phyloP scores from a whole-genome alignment of 1,284 basidiomycete species.

The Malassezia sp. region DNA sequence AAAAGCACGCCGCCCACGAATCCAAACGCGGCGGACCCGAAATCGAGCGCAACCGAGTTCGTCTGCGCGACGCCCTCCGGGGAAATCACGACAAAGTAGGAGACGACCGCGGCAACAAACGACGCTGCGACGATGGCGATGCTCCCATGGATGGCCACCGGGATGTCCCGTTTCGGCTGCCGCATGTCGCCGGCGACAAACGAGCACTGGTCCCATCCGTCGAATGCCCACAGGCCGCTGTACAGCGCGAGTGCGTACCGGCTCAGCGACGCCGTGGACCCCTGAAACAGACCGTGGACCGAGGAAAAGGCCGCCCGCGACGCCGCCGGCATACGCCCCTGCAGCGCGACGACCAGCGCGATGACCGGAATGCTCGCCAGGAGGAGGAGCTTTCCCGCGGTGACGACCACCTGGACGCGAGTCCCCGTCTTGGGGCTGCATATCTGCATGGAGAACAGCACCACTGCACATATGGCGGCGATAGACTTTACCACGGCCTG shows the following conservation, averaged over 20 bases:
- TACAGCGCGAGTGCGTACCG: slow-evolving; percentile 86
- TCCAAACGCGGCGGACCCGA: slow-evolving; percentile 75
- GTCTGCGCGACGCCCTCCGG: slow-evolving; percentile 53
- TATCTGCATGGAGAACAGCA: slow-evolving; percentile 65
- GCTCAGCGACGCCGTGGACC: slow-evolving; percentile 65
- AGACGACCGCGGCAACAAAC: slow-evolving; percentile 71
- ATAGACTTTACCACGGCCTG: slow-evolving; percentile 87
- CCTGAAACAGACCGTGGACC: slow-evolving; percentile 55
- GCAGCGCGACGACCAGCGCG: slow-evolving; percentile 61
- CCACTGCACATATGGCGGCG: slow-evolving; percentile 63
- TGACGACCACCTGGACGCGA: slow-evolving; percentile 71
- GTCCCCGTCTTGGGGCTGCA: slow-evolving; percentile 68
- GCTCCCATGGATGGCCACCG: slow-evolving; percentile 74
- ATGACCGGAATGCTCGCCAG: slow-evolving; percentile 48
- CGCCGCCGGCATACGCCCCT: slow-evolving; percentile 50
- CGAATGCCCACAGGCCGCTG: slow-evolving; percentile 88
- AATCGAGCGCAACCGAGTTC: slow-evolving; percentile 84
- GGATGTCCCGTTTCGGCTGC: slow-evolving; percentile 62
- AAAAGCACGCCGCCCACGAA: slow-evolving; percentile 74
- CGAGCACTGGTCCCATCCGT: slow-evolving; percentile 69
- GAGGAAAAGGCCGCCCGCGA: slow-evolving; percentile 25
- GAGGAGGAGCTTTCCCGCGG: slow-evolving; percentile 61
- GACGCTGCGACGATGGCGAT: slow-evolving; percentile 68
- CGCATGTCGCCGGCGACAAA: slow-evolving; percentile 83
- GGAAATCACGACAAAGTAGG: slow-evolving; percentile 84